phyloP scores from a whole-genome alignment of 169 alveolate species.

The Plasmodium coatneyi region DNA sequence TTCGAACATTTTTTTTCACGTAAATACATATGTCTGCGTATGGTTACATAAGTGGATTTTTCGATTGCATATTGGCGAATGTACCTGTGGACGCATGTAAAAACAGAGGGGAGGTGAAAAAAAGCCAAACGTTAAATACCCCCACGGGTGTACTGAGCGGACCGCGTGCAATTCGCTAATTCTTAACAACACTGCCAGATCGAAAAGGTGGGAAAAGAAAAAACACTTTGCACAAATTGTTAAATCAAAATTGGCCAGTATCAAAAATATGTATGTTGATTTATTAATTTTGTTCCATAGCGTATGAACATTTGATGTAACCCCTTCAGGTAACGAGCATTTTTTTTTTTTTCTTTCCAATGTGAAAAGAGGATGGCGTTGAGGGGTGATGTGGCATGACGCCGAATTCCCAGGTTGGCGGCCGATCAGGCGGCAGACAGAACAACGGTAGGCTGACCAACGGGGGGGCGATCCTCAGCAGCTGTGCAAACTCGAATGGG shows the following conservation, averaged over 20 bases:
- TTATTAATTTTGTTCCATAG: neutral
- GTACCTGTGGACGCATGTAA: neutral
- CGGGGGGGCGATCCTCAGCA: neutral
- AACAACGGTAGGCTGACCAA: neutral
- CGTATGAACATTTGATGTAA: neutral
- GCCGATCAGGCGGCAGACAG: neutral
- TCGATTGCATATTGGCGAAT: neutral
- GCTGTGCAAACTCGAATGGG: neutral
- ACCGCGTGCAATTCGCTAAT: neutral
- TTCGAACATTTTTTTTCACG: neutral
- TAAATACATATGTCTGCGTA: neutral
- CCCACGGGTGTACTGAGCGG: neutral
- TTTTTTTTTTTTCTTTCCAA: neutral
- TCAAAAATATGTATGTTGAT: neutral
- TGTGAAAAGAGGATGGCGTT: neutral
- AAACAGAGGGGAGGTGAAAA: neutral
- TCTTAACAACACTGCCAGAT: neutral
- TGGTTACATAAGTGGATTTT: neutral
- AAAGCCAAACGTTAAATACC: neutral
- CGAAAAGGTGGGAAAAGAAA: neutral
- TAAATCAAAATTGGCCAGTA: neutral
- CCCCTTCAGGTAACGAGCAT: neutral
- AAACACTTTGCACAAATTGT: neutral
- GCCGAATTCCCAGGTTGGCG: neutral
- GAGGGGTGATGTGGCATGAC: neutral